These are phyloP conservation scores for Pyrenochaeta sp. DNA, from an alignment of 2,329 filamentous ascomycete species.

Conservation along the genomic window DNA sequence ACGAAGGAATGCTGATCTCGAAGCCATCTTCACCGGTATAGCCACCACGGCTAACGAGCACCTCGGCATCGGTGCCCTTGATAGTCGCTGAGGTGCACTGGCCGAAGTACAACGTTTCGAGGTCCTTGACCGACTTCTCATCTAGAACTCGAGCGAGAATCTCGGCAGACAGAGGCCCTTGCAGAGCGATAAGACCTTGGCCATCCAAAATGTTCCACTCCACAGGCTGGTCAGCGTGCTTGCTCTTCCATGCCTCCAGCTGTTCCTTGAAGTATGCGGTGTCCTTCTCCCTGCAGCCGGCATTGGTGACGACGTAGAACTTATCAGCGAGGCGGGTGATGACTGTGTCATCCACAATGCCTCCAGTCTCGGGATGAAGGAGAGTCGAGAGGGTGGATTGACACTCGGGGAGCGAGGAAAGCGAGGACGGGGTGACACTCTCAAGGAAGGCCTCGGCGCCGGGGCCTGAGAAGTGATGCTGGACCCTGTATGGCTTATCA, in stretches of 20 bases:
- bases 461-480: slow-evolving; percentile 84
- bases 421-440: slow-evolving; percentile 79
- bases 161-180: slow-evolving; percentile 79
- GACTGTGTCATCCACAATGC: slow-evolving; percentile 94
- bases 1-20: slow-evolving; percentile 84
- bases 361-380: slow-evolving; percentile 76
- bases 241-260: slow-evolving; percentile 62
- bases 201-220: slow-evolving; percentile 75
- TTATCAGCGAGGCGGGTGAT: slow-evolving; percentile 73
- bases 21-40: slow-evolving; percentile 99
- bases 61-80: slow-evolving; percentile 60
- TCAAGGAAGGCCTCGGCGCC: slow-evolving; percentile 84
- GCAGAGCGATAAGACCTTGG: slow-evolving; percentile 84
- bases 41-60: slow-evolving; percentile 86
- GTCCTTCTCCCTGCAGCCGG: slow-evolving; percentile 90
- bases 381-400: slow-evolving; percentile 85
- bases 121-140: slow-evolving; percentile 49
- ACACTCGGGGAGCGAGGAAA: slow-evolving; percentile 70
- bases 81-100: slow-evolving; percentile 73
- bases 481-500: slow-evolving; percentile 61
- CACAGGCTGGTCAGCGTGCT: slow-evolving; percentile 55
- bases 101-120: slow-evolving; percentile 80
- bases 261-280: slow-evolving; percentile 76
- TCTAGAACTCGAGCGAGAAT: slow-evolving; percentile 73
- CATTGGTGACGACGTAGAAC: slow-evolving; percentile 97